Conservation (phyloP, 495 filamentous ascomycete genomes). For the Tuber brumale region DNA sequence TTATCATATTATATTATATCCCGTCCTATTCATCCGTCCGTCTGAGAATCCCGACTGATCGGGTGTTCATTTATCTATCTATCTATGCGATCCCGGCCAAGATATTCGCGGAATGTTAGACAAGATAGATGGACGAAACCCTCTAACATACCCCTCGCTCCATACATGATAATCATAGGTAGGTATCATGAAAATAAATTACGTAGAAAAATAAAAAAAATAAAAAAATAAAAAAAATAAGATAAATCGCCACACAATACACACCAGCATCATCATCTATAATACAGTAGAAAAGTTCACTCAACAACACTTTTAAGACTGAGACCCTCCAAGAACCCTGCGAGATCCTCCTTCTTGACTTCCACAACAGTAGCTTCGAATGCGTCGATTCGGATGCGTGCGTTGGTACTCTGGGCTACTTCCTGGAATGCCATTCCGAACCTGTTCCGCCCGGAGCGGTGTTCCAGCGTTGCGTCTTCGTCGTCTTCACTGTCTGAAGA, state of each 20-base stretch:
- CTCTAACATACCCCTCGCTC: background rate
- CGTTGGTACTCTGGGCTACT: conserved; percentile 84
- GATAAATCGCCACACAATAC: background rate
- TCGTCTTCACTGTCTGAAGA: conserved; percentile 51
- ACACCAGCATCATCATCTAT: background rate
- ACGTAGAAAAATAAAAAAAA: background rate
- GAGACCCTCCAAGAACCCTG: conserved; percentile 81
- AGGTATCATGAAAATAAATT: background rate
- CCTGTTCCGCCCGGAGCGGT: conserved; percentile 67
- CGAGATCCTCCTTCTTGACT: conserved; percentile 89
- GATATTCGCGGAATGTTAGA: background rate
- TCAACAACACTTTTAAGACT: conserved; percentile 90
- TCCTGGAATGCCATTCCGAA: conserved; percentile 96
- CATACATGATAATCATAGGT: background rate
- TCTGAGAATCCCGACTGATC: background rate
- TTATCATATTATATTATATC: background rate
- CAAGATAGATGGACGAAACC: background rate
- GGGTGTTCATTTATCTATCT: background rate
- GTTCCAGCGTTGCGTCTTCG: conserved; percentile 57
- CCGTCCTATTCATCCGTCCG: background rate
- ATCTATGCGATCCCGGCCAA: background rate
- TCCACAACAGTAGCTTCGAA: conserved; percentile 98
- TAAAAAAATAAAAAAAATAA: background rate
- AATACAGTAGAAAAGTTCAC: conserved; percentile 40
- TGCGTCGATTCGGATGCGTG: conserved; percentile 83